Conservation (phyloP, 1,284 basidiomycete genomes). For the Ceratobasidium sp. region DNA sequence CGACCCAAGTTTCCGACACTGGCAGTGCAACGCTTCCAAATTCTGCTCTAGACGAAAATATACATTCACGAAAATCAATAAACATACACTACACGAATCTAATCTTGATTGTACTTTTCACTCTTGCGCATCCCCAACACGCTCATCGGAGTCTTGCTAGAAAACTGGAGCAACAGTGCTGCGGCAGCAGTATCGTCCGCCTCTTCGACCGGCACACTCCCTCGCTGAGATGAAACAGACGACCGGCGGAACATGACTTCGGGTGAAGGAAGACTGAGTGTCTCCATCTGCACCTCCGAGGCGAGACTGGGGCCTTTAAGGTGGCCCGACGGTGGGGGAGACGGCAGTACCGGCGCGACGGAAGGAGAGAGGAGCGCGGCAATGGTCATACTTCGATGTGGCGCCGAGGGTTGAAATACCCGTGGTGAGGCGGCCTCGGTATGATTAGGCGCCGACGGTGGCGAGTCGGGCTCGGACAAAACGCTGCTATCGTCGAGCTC, state of each 20-base stretch:
- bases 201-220: not conserved
- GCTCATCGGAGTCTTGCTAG: conserved; percentile 35
- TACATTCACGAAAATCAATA: not conserved
- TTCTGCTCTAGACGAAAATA: conserved; percentile 3
- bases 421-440: not conserved
- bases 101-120: not conserved
- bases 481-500: conserved; percentile 25
- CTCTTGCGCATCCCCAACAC: conserved; percentile 29
- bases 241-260: conserved; percentile 19
- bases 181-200: conserved; percentile 22
- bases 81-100: conserved; percentile 4
- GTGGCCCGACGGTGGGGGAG: conserved; percentile 27
- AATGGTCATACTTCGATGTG: conserved; percentile 24
- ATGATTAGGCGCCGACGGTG: not conserved
- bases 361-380: conserved; percentile 29
- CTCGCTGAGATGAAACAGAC: not conserved
- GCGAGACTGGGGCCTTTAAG: not conserved
- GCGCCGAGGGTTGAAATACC: not conserved
- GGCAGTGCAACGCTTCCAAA: not conserved
- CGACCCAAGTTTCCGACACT: not conserved
- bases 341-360: conserved; percentile 6
- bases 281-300: conserved; percentile 26
- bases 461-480: conserved; percentile 15
- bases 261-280: conserved; percentile 29
- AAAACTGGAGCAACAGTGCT: conserved; percentile 34